phyloP scores from a whole-genome alignment of 139 green algal genomes.

The Zygnema circumcarinatum region DNA sequence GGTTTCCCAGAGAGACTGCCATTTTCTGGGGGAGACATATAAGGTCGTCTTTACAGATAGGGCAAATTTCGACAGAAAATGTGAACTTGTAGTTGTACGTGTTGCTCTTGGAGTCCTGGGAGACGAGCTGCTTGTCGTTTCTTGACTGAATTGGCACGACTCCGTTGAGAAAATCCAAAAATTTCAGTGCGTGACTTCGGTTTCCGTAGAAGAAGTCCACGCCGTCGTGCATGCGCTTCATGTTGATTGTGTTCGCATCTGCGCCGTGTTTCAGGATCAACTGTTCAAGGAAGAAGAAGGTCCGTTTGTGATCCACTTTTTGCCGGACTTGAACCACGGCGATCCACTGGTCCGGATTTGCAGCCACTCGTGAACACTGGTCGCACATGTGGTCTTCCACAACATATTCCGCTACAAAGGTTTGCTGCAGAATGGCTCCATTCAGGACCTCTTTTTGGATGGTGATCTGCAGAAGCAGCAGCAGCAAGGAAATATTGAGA shows the following conservation, averaged over 20 bases:
- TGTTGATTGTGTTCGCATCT: conserved; percentile 76
- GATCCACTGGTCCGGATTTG: conserved; percentile 95
- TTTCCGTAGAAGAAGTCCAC: conserved; percentile 95
- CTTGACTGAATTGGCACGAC: conserved; percentile 66
- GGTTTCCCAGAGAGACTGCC: conserved; percentile 70
- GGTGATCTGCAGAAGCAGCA: conserved; percentile 71
- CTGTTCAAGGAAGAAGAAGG: conserved; percentile 98
- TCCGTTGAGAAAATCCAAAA: conserved; percentile 93
- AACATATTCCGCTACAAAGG: conserved; percentile 94
- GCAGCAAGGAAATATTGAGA: too few species aligned
- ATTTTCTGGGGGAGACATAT: conserved; percentile 87
- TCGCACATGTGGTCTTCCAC: conserved; percentile 96
- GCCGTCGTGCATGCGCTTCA: conserved; percentile 76
- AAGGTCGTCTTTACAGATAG: conserved; percentile 89
- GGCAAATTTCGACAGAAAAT: conserved; percentile 93
- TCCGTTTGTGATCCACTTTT: conserved; percentile 96
- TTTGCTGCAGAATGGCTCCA: conserved; percentile 96
- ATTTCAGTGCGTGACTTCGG: conserved; percentile 84
- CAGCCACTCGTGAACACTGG: conserved; percentile 82
- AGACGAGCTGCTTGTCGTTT: conserved; percentile 96
- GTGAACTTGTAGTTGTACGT: conserved; percentile 99
- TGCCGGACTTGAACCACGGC: conserved; percentile 90
- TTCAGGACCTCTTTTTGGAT: conserved; percentile 94
- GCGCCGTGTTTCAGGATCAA: conserved; percentile 94
- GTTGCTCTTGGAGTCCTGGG: conserved; percentile 88